Evolutionary conservation across 257 asterid species (phyloP).

Genomic region (Solanum stenotomum): DNA sequence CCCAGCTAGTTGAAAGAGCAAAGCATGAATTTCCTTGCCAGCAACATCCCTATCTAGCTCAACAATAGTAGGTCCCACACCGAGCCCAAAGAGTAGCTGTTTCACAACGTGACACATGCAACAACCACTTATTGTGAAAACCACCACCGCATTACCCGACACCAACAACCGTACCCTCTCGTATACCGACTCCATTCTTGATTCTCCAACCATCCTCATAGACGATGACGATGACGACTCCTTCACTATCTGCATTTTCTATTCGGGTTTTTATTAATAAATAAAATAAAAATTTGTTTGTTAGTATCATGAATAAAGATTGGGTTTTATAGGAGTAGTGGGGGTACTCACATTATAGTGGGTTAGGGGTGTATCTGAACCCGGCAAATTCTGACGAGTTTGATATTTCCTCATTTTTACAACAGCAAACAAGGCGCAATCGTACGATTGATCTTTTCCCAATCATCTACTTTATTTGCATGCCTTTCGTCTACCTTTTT

Average conservation of each 20-base stretch:
- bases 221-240: constrained; percentile 20
- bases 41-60: constrained; percentile 67
- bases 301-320: background rate
- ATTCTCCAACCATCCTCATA: constrained; percentile 1
- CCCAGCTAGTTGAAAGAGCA: constrained; percentile 34
- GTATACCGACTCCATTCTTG: constrained; percentile 33
- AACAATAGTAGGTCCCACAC: constrained; percentile 69
- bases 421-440: background rate
- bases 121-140: constrained; percentile 76
- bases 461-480: background rate
- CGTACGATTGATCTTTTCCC: background rate
- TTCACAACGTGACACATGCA: constrained; percentile 95
- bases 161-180: constrained; percentile 44
- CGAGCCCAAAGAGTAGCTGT: constrained; percentile 74
- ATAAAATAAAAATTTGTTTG: background rate
- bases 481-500: background rate
- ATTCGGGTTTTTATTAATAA: no score
- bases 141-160: constrained; percentile 66
- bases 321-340: background rate
- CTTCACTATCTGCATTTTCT: constrained; percentile 43
- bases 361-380: background rate
- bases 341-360: no score
- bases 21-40: constrained; percentile 43
- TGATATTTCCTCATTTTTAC: constrained; percentile 13
- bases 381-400: constrained; percentile 18